phyloP scores from a whole-genome alignment of 129 eudicot species.

The Chrysanthemum lavandulifolium region DNA sequence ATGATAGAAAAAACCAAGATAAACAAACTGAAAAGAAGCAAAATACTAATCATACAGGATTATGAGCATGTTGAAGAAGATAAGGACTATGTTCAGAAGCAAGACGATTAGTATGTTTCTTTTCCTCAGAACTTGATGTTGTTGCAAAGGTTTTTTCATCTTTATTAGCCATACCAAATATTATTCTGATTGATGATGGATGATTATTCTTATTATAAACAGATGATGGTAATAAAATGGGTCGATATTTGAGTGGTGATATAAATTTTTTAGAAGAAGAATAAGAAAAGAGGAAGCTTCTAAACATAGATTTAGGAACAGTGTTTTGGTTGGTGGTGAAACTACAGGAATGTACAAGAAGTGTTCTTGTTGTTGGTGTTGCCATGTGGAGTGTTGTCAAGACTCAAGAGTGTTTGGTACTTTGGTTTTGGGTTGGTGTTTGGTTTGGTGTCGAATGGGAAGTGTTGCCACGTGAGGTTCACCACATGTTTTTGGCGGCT shows the following conservation, averaged over 20 bases:
- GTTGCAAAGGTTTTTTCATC: slow-evolving; percentile 42
- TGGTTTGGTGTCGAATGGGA: no score
- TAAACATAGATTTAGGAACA: slow-evolving; percentile 41
- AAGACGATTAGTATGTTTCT: slow-evolving; percentile 74
- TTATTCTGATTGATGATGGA: slow-evolving; percentile 24
- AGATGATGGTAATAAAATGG: slow-evolving; percentile 31
- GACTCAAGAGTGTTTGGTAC: no score
- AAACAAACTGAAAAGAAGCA: neutral
- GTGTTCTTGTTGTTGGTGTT: no score
- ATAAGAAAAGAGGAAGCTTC: slow-evolving; percentile 34
- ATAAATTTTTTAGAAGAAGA: slow-evolving; percentile 30
- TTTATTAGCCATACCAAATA: slow-evolving; percentile 63
- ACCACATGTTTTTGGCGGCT: no score
- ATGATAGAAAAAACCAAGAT: no score
- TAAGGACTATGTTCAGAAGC: slow-evolving; percentile 94
- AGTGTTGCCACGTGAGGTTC: no score
- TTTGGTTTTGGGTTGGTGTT: no score
- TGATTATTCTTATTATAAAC: neutral
- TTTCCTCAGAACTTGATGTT: slow-evolving; percentile 40
- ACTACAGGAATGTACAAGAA: no score
- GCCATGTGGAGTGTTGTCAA: no score
- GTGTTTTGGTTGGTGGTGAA: slow-evolving; percentile 1
- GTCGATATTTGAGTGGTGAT: slow-evolving; percentile 21
- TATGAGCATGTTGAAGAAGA: slow-evolving; percentile 99
- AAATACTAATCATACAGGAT: slow-evolving; percentile 52